phyloP scores from a whole-genome alignment of 1,284 basidiomycete species.

The Rhodotorula glutinis region DNA sequence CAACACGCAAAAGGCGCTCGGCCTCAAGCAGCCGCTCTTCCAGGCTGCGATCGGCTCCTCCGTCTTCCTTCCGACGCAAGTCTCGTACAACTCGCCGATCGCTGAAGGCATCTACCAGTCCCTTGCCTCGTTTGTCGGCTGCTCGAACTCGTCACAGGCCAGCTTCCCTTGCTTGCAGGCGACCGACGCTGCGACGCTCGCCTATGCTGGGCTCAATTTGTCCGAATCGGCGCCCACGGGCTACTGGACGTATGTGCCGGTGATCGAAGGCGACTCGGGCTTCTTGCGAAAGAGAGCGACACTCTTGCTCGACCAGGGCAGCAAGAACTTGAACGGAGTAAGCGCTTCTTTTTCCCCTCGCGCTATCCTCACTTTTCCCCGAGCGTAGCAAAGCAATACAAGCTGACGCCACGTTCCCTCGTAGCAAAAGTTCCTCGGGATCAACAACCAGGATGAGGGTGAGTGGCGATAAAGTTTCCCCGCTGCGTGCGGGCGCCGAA shows the following conservation, averaged over 20 bases:
- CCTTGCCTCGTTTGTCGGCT: not conserved
- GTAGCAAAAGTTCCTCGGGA: slow-evolving; percentile 1
- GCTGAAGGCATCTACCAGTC: not conserved
- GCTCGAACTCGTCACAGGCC: not conserved
- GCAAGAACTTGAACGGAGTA: not conserved
- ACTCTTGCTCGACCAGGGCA: not conserved
- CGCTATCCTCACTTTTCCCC: no score
- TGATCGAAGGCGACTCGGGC: not conserved
- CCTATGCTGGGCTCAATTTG: not conserved
- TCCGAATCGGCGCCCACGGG: not conserved
- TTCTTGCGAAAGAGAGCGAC: not conserved
- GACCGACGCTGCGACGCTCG: not conserved
- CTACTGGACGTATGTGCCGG: not conserved
- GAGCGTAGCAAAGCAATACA: no score
- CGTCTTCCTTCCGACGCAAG: slow-evolving; percentile 4
- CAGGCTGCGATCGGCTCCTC: slow-evolving; percentile 1
- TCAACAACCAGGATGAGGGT: slow-evolving; percentile 2
- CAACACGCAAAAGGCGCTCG: slow-evolving; percentile 7
- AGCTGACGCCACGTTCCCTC: not conserved
- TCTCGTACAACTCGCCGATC: not conserved
- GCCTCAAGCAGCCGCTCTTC: slow-evolving; percentile 4
- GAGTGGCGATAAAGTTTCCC: no score
- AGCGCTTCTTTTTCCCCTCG: not conserved
- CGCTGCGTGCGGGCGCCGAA: no score
- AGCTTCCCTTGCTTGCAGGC: not conserved